Conservation (phyloP, 805 yeast species). For the Yarrowia alimentaria region DNA sequence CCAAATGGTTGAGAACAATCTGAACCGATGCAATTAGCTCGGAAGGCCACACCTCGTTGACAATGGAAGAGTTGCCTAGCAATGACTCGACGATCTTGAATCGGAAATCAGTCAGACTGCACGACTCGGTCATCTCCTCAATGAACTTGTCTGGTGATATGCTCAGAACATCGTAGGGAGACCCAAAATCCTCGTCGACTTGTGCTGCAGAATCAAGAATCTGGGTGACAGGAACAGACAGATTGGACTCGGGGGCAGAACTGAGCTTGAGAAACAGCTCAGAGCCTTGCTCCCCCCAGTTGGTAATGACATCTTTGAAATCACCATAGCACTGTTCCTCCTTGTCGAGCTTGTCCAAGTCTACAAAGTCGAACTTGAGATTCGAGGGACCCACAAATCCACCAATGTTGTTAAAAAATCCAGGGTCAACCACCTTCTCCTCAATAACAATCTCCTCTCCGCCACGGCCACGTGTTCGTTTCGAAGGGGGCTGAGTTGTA, state of each 20-base stretch:
- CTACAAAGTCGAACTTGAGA: conserved; percentile 1
- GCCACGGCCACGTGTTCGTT: conserved; percentile 11
- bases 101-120: conserved; percentile 20
- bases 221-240: conserved; percentile 22
- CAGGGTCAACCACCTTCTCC: conserved; percentile 2
- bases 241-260: conserved; percentile 20
- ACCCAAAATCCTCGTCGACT: background rate
- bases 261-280: conserved; percentile 19
- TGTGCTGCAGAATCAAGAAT: conserved; percentile 23
- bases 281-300: conserved; percentile 22
- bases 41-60: conserved; percentile 20
- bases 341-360: background rate
- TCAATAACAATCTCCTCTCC: background rate
- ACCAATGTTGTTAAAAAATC: conserved; percentile 11
- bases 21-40: conserved; percentile 11
- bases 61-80: conserved; percentile 17
- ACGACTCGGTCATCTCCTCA: conserved; percentile 3
- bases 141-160: conserved; percentile 4
- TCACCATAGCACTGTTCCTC: conserved; percentile 14
- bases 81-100: conserved; percentile 13
- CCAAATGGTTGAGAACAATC: conserved; percentile 9
- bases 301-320: conserved; percentile 16
- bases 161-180: background rate
- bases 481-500: conserved; percentile 4
- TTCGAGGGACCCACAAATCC: background rate